Base-by-base conservation (phyloP, 495 filamentous ascomycete genomes). In the Penicillium roqueforti region DNA sequence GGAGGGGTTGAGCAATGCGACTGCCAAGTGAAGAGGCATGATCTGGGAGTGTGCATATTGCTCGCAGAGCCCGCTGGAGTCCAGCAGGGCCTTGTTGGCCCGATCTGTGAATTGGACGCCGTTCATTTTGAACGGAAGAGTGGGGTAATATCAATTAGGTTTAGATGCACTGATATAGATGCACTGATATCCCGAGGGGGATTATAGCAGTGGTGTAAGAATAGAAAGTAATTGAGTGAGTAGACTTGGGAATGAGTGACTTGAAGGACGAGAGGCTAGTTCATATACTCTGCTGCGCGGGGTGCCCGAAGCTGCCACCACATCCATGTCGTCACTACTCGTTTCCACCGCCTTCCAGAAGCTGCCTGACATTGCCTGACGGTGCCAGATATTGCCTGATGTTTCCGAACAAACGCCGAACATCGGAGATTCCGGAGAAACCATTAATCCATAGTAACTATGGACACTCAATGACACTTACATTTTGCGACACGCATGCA, bases 41-140 rank as follows among this genome's bases (percentile, higher is more conserved):
- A 96, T 80, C 71, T 98, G 93, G 10, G 90, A 83, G 74, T 97
- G 93, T 6, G 86, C 83, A 61, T 97, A 92, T 76, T 91, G 83
- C 65, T 88, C 82, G 47, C 92, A 89, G 51, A 96, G 80, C 36
- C 78, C 77, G 72, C 88, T 87, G 66, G 92, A 87, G 69, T 96
- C 93, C 54, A 85, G 82, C 66, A 98, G 73, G 59, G 93, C 85
- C 74, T 91, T 87, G 68, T 89, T 86, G 47, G 88, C 93, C 72
- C 89, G 79, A 67, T 97, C 93, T 54, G 93, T 98, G 65, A 95
- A 95, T 62, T 95, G 84, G 55, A 67, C 66, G 54, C 70, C 68
- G 67, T 69, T 77, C 71, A 75, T 76, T 41, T 47, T 73, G 68
- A 57, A 61, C 56, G 58, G 51, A 38, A 29, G 9, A 34, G 51